Evolutionary conservation across 441 rosid species (phyloP).

Genomic region (Erodium texanum): DNA sequence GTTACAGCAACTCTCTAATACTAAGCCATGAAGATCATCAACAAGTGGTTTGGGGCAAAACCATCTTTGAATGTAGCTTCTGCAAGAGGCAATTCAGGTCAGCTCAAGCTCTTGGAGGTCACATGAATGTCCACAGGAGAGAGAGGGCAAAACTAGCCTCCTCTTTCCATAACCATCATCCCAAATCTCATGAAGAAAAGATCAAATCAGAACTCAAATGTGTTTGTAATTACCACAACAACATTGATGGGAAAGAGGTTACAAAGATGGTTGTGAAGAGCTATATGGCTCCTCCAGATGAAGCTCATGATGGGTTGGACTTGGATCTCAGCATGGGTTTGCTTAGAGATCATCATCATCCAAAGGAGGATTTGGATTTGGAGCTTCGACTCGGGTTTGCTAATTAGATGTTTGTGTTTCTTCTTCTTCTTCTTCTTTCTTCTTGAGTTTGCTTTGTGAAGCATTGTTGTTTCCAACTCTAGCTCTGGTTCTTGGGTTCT

Average conservation of each 20-base stretch:
- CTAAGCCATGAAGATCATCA: background rate
- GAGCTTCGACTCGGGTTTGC: conserved; percentile 38
- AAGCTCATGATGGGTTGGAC: conserved; percentile 19
- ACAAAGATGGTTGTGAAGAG: background rate
- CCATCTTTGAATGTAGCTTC: conserved; percentile 56
- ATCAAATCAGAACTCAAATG: background rate
- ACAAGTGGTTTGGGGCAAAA: conserved; percentile 43
- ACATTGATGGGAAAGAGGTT: background rate
- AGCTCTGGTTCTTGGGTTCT: background rate
- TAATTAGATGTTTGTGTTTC: conserved; percentile 8
- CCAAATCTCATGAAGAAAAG: conserved; percentile 15
- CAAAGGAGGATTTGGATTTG: conserved; percentile 33
- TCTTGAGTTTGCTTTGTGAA: no score
- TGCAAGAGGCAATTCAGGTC: conserved; percentile 68
- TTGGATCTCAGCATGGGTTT: conserved; percentile 31
- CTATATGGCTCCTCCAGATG: no score
- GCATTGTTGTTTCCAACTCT: no score
- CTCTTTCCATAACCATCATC: conserved; percentile 32
- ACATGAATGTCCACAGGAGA: conserved; percentile 78
- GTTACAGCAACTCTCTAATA: no score
- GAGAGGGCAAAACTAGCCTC: conserved; percentile 65
- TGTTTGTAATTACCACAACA: background rate
- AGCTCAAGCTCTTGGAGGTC: conserved; percentile 91
- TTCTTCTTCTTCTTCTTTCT: no score
- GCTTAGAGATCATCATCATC: conserved; percentile 26